phyloP scores from a whole-genome alignment of 2,329 filamentous ascomycete species.

The Blastomyces parvus region DNA sequence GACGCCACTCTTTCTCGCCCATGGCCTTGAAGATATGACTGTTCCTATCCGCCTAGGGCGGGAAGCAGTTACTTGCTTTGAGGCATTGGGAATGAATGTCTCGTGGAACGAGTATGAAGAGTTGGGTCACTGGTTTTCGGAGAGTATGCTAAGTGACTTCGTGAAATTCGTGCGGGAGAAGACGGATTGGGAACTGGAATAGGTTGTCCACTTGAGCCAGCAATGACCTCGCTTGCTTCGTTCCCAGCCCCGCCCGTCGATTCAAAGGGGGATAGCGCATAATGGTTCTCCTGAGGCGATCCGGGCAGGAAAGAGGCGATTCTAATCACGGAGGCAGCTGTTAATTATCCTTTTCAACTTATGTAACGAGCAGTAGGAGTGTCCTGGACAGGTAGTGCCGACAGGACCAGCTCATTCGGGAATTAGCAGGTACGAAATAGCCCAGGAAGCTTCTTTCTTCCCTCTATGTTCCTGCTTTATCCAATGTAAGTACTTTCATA shows the following conservation, averaged over 20 bases:
- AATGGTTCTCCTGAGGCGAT: background rate
- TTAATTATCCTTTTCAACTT: too few species aligned
- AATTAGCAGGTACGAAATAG: too few species aligned
- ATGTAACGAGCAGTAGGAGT: too few species aligned
- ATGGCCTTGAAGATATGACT: constrained; percentile 37
- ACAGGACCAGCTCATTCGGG: too few species aligned
- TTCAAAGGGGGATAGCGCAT: background rate
- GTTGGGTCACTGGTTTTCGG: constrained; percentile 41
- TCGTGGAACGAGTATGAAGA: constrained; percentile 34
- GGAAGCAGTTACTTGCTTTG: constrained; percentile 28
- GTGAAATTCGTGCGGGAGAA: constrained; percentile 23
- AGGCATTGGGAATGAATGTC: constrained; percentile 27
- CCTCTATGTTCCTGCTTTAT: background rate
- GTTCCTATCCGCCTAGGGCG: constrained; percentile 32
- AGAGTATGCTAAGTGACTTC: constrained; percentile 35
- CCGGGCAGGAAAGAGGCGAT: background rate
- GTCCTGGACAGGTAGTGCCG: too few species aligned
- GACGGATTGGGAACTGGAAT: background rate
- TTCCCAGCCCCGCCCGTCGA: background rate
- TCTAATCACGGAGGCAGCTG: background rate
- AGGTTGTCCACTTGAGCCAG: background rate
- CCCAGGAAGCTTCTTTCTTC: background rate
- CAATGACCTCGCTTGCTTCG: background rate
- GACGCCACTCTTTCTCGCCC: constrained; percentile 40
- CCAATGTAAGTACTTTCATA: too few species aligned